Percentiles rank a stretch among this genome's conserved stretches.
Evolutionary conservation across 345 rosid species (phyloP).

Genomic region (sweet orange (Citrus sinensis)): DVS_A1.0 CM039165.1:24607501-24608000

Average conservation of each 20-base stretch:
- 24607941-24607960: not conserved
- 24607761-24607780: not conserved
- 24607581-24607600: constrained; percentile 97
- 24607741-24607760: not conserved
- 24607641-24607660: constrained; percentile 98
- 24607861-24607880: not conserved
- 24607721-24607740: not conserved
- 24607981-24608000: not conserved
- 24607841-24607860: not conserved
- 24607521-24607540: constrained; percentile 26
- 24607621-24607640: constrained; percentile 95
- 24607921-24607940: not conserved
- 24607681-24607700: not conserved
- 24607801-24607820: not conserved
- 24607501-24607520: not conserved
- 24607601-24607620: constrained; percentile 89
- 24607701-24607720: not conserved
- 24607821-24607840: not conserved
- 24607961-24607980: not conserved
- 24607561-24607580: constrained; percentile 96
- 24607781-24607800: not conserved
- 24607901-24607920: not conserved
- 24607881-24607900: not conserved
- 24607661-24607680: constrained; percentile 51
- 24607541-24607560: constrained; percentile 88